Evolutionary conservation across 441 rosid genomes (phyloP).

Genomic region (Pelargonium australe): DNA sequence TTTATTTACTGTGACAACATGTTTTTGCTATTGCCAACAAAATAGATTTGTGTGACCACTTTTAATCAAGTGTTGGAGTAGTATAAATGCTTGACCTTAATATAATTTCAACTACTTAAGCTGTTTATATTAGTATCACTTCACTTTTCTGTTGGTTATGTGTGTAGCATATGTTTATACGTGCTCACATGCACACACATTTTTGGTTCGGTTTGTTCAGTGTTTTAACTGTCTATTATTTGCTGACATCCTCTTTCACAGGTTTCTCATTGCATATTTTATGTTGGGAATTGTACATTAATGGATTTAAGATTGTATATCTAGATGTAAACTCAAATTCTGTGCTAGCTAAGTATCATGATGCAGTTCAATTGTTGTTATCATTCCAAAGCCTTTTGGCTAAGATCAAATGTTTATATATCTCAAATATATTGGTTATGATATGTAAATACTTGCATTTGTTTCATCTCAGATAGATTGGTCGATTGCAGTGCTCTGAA

Average conservation of each 20-base stretch:
- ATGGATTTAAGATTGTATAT: constrained; percentile 1
- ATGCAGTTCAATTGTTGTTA: neutral
- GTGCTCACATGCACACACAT: neutral
- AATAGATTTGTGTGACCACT: neutral
- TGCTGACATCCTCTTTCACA: neutral
- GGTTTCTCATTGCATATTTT: neutral
- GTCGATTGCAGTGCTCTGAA: constrained; percentile 87
- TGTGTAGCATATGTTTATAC: neutral
- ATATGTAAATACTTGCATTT: neutral
- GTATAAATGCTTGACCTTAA: neutral
- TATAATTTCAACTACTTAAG: neutral
- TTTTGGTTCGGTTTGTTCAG: neutral
- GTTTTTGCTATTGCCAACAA: constrained; percentile 1
- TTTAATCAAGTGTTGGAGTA: neutral
- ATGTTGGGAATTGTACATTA: neutral
- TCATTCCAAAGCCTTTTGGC: neutral
- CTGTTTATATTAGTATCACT: neutral
- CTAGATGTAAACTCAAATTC: neutral
- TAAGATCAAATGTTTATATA: neutral
- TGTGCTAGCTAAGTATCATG: neutral
- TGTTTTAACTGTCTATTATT: neutral
- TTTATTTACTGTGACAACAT: neutral
- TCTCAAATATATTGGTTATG: neutral
- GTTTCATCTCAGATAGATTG: constrained; percentile 59
- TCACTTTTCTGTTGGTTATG: neutral